Evolutionary conservation across 148 eudicot genomes (phyloP).

Genomic region (Pouteria glomerata): DNA sequence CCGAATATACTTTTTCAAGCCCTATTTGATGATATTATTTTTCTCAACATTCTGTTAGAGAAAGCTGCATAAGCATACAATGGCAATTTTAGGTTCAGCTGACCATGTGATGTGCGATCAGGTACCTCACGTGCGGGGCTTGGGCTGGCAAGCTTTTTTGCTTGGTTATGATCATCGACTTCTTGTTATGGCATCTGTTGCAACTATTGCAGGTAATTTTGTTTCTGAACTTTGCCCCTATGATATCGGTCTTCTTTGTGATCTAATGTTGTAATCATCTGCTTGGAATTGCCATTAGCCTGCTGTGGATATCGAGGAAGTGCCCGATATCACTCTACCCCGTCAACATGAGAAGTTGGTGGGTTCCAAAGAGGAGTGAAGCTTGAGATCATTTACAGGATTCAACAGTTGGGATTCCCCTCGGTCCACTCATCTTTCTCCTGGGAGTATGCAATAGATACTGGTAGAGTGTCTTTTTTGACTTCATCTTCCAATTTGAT

Average conservation of each 20-base stretch:
- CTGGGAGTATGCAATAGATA: neutral
- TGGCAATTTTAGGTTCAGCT: neutral
- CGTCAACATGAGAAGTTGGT: conserved; percentile 16
- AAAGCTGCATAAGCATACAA: neutral
- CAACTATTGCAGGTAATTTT: conserved; percentile 54
- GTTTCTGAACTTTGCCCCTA: neutral
- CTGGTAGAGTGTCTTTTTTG: neutral
- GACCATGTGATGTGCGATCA: conserved; percentile 17
- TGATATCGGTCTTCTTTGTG: neutral
- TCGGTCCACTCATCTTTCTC: neutral
- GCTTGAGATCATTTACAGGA: conserved; percentile 10
- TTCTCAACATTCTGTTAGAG: neutral
- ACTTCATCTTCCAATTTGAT: neutral
- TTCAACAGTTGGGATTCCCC: neutral
- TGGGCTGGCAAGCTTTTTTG: conserved; percentile 98
- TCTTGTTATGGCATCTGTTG: conserved; percentile 68
- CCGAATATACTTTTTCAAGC: neutral
- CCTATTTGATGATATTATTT: neutral
- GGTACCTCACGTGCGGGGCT: conserved; percentile 85
- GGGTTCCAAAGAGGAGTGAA: neutral
- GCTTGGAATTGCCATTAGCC: conserved; percentile 38
- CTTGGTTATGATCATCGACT: conserved; percentile 86
- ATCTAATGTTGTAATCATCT: neutral
- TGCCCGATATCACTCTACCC: conserved; percentile 46
- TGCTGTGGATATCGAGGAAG: conserved; percentile 68